Conservation (phyloP, 2,329 filamentous ascomycete species). For the Fusarium sp. region DNA sequence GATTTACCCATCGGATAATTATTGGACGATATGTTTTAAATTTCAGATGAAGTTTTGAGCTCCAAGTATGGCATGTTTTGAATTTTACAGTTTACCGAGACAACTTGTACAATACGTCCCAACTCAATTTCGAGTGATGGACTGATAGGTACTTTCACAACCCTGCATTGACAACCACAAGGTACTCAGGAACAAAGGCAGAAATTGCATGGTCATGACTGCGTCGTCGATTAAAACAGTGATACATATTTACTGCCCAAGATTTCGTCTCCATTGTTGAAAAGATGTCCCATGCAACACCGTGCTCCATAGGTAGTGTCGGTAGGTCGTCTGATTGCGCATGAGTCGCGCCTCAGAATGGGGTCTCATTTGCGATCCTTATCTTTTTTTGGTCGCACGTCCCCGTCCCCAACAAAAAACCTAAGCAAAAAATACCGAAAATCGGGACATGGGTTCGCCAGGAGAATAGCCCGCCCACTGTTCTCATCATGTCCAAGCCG, state of each 20-base stretch:
- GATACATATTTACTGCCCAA: constrained; percentile 48
- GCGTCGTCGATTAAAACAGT: constrained; percentile 44
- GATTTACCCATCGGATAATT: not conserved
- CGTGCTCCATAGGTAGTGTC: constrained; percentile 34
- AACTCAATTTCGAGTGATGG: too few species aligned
- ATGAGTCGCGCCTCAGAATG: constrained; percentile 39
- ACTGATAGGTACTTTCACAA: not conserved
- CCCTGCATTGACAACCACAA: not conserved
- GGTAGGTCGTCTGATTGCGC: constrained; percentile 30
- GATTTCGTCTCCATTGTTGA: constrained; percentile 35
- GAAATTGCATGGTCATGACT: constrained; percentile 30
- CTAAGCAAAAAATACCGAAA: constrained; percentile 20
- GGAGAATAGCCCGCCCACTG: constrained; percentile 32
- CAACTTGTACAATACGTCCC: too few species aligned
- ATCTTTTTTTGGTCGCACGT: constrained; percentile 41
- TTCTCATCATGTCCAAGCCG: constrained; percentile 46
- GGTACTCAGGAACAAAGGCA: not conserved
- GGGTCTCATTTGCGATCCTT: constrained; percentile 44
- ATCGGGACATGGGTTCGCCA: constrained; percentile 35
- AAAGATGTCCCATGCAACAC: constrained; percentile 43
- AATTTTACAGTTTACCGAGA: not conserved
- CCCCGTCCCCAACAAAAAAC: constrained; percentile 46
- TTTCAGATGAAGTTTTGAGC: not conserved
- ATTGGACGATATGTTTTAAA: not conserved
- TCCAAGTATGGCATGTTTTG: not conserved